Evolutionary conservation across 257 asterid genomes (phyloP), one percentile per base, ranked within the genome.

Genomic region (Solanum peruvianum): DNA sequence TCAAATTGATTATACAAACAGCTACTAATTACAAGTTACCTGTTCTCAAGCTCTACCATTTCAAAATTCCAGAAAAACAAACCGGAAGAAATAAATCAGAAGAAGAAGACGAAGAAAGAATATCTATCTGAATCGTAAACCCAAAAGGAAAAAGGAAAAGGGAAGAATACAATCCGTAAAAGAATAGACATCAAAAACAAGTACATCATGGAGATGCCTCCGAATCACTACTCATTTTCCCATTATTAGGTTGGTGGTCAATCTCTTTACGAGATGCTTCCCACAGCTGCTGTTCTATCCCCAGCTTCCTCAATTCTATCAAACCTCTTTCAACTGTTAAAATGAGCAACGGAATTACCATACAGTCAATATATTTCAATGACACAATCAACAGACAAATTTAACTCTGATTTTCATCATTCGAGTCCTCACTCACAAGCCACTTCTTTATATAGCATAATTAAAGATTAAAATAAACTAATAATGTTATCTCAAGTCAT

Each of bases 251-350:
- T 66, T 82, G 93, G 58, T 82, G 92, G 58, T 93, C 98, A 45
- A 92, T 91, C 91, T 96, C 98, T 90, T 89, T 94, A 84, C 98
- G 98, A 56, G 99, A 96, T 83, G 96, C 96, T 87, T 96, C 99
- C 99, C 99, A 96, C 60, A 96, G 95, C 88, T 92, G 94, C 76
- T 87, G 94, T 90, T 95, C 98, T 66, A 96, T 94, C 69, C 93
- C 95, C 94, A 96, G 83, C 89, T 95, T 96, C 89, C 96, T 93
- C 78, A 96, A 88, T 91, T 96, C 99, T 87, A 88, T 92, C 88
- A 95, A 72, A 86, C 98, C 98, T 89, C 95, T 95, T 91, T 96
- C 98, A 87, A 93, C 99, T 96, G 94, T 64, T 2, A 85, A 52
- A 89, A 52, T 44, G 20, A 42, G 67, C 77, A 66, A 76, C 62